phyloP scores from a whole-genome alignment of 495 filamentous ascomycete species.

The Aspergillus saccharolyticus region DNA sequence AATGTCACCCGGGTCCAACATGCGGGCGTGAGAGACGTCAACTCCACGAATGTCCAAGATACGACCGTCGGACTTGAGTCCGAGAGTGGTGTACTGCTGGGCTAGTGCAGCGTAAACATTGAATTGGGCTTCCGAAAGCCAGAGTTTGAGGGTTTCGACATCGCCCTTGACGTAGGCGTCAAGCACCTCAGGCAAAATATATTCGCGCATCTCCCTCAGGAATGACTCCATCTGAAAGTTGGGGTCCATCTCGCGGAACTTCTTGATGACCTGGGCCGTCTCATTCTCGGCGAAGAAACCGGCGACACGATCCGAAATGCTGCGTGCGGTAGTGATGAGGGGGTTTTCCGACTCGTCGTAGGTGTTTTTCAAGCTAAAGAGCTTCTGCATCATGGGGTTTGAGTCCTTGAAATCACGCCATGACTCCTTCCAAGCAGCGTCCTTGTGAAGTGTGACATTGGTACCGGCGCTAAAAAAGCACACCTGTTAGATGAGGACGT shows the following conservation, averaged over 20 bases:
- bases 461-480: conserved; percentile 68
- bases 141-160: conserved; percentile 80
- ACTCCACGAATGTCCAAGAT: conserved; percentile 94
- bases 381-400: conserved; percentile 78
- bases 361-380: conserved; percentile 75
- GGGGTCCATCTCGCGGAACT: conserved; percentile 94
- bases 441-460: conserved; percentile 92
- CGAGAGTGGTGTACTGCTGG: conserved; percentile 89
- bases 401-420: conserved; percentile 90
- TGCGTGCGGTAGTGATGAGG: conserved; percentile 84
- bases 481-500: conserved; percentile 25
- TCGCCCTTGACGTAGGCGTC: conserved; percentile 98
- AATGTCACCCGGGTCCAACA: conserved; percentile 94
- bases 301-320: conserved; percentile 85
- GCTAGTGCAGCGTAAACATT: conserved; percentile 90
- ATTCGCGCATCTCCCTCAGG: conserved; percentile 90
- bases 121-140: conserved; percentile 93
- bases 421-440: conserved; percentile 90
- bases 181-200: conserved; percentile 94
- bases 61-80: conserved; percentile 86
- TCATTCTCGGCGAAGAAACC: conserved; percentile 99
- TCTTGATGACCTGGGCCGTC: conserved; percentile 93
- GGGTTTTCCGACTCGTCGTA: conserved; percentile 98
- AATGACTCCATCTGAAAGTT: conserved; percentile 92
- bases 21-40: conserved; percentile 79